Evolutionary conservation across 2,329 filamentous ascomycete species (phyloP).

Genomic region (Sclerotinia trifoliorum): DNA sequence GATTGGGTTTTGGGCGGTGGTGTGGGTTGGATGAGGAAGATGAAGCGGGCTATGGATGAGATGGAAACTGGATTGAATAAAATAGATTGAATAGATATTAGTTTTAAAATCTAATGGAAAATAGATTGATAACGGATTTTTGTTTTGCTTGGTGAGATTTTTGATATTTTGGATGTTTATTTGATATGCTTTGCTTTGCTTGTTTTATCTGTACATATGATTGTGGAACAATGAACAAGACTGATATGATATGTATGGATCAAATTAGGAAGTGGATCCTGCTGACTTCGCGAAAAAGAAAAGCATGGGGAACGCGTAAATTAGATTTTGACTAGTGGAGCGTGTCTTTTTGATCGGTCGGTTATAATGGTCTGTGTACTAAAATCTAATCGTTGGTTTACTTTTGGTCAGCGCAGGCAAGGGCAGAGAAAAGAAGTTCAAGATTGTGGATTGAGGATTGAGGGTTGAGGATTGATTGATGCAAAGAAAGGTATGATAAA

Average conservation of each 20-base stretch:
- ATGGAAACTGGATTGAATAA: too few species aligned
- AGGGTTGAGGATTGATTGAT: neutral
- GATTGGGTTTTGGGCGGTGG: neutral
- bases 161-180: neutral
- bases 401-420: neutral
- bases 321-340: conserved; percentile 14
- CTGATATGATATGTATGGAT: neutral
- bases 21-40: conserved; percentile 19
- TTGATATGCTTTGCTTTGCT: neutral
- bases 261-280: neutral
- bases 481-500: neutral
- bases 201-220: neutral
- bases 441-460: neutral
- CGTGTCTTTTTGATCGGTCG: neutral
- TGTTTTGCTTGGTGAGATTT: neutral
- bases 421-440: neutral
- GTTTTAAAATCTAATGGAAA: neutral
- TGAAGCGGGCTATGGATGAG: too few species aligned
- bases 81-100: neutral
- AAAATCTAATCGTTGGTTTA: neutral
- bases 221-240: neutral
- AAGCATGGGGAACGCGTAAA: conserved; percentile 19
- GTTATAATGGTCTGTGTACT: neutral
- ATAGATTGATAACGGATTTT: neutral
- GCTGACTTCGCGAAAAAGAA: conserved; percentile 22